These are phyloP conservation scores for Chamaecyparis obtusa DNA, from an alignment of 75 land plant species.

Conservation along the genomic window DNA sequence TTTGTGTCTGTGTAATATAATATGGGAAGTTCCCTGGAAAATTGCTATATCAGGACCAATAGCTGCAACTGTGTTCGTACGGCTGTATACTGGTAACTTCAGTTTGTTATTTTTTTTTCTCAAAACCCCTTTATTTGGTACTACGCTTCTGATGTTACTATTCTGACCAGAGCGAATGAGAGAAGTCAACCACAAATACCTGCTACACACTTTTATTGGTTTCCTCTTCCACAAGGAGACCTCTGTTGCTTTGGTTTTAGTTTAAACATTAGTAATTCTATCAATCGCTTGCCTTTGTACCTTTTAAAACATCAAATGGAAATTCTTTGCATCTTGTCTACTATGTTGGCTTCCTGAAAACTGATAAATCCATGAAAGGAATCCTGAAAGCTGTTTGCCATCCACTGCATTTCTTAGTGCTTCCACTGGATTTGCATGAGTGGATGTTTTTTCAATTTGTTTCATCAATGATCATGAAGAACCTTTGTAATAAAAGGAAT, in stretches of 20 bases:
- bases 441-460: not conserved
- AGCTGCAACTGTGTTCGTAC: too few species aligned
- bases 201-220: not conserved
- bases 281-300: not conserved
- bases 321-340: not conserved
- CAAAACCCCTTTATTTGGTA: too few species aligned
- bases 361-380: not conserved
- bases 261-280: not conserved
- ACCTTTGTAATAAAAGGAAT: not conserved
- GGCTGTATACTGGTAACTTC: too few species aligned
- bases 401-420: not conserved
- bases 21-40: too few species aligned
- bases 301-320: not conserved
- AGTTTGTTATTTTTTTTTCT: too few species aligned
- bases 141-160: not conserved
- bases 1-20: too few species aligned
- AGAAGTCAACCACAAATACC: not conserved
- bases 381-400: not conserved
- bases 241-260: not conserved
- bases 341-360: not conserved
- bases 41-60: too few species aligned
- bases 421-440: not conserved
- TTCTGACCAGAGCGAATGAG: not conserved
- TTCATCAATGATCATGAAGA: not conserved
- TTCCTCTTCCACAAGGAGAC: not conserved